These are phyloP conservation scores for Phlebiopsis gigantea DNA, from an alignment of 768 basidiomycete genomes.

Conservation along the genomic window DNA sequence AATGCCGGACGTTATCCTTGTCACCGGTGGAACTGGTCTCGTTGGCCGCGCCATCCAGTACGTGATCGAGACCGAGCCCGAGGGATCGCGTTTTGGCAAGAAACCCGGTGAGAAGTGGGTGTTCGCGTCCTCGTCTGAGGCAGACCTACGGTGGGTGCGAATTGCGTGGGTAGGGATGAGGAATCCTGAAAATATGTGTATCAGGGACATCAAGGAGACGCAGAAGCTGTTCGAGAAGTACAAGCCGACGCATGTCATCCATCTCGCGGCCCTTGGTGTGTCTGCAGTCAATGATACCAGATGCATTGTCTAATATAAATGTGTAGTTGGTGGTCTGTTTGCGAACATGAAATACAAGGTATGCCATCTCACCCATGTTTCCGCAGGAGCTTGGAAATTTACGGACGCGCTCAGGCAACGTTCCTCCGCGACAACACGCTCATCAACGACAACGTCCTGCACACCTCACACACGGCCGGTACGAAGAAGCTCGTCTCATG, in stretches of 20 bases:
- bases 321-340: conserved; percentile 86
- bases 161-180: background rate
- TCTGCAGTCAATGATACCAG: background rate
- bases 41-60: conserved; percentile 83
- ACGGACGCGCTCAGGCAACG: conserved; percentile 48
- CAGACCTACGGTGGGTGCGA: conserved; percentile 68
- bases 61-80: conserved; percentile 72
- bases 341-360: conserved; percentile 95
- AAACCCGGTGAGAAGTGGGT: conserved; percentile 78
- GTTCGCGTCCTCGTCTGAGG: conserved; percentile 74
- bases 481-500: conserved; percentile 86
- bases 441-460: conserved; percentile 93
- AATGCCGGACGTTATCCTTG: conserved; percentile 50
- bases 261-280: conserved; percentile 90
- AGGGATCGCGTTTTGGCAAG: conserved; percentile 76
- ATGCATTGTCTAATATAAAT: background rate
- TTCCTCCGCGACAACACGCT: conserved; percentile 93
- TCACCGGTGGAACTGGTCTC: conserved; percentile 82
- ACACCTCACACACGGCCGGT: conserved; percentile 60
- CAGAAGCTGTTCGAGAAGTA: conserved; percentile 79
- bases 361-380: conserved; percentile 6
- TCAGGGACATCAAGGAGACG: conserved; percentile 67
- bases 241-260: conserved; percentile 94
- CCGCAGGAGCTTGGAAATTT: background rate
- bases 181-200: background rate